Conservation (phyloP, 2,329 filamentous ascomycete genomes). For the Cercospora zeina region DNA sequence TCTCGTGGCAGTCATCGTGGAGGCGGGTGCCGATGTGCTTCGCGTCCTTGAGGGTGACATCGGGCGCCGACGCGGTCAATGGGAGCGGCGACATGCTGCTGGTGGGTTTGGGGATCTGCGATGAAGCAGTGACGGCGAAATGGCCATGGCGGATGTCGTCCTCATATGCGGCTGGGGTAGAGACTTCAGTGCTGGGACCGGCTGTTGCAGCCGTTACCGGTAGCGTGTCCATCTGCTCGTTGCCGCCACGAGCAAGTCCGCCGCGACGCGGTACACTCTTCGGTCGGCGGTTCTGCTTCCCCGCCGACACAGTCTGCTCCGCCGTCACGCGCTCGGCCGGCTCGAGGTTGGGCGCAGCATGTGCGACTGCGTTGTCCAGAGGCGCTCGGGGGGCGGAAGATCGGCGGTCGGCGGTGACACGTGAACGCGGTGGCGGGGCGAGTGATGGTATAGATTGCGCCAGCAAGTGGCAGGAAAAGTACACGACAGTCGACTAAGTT, state of each 20-base stretch:
- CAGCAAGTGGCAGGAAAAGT: constrained; percentile 2
- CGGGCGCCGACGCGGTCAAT: constrained; percentile 22
- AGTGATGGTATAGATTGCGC: constrained; percentile 1
- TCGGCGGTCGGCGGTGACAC: neutral
- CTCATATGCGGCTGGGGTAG: constrained; percentile 29
- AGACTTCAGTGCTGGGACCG: constrained; percentile 30
- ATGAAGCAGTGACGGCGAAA: constrained; percentile 33
- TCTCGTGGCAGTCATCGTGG: constrained; percentile 38
- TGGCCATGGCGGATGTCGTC: constrained; percentile 33
- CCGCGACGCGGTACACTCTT: neutral
- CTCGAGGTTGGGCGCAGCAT: constrained; percentile 1
- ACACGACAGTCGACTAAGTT: neutral
- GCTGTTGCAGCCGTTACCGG: constrained; percentile 20
- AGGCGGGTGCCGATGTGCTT: constrained; percentile 37
- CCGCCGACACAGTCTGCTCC: constrained; percentile 3
- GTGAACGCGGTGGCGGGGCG: constrained; percentile 2
- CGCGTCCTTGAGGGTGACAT: constrained; percentile 30
- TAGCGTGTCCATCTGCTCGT: constrained; percentile 11
- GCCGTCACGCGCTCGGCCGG: constrained; percentile 8
- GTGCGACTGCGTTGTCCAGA: neutral
- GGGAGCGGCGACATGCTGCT: constrained; percentile 24
- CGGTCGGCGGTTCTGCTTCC: neutral
- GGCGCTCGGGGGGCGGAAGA: neutral
- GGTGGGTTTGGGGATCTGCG: constrained; percentile 34
- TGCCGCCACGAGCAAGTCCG: constrained; percentile 10